Evolutionary conservation across 148 eudicot species (phyloP).

Genomic region (Fagopyrum tataricum): DNA sequence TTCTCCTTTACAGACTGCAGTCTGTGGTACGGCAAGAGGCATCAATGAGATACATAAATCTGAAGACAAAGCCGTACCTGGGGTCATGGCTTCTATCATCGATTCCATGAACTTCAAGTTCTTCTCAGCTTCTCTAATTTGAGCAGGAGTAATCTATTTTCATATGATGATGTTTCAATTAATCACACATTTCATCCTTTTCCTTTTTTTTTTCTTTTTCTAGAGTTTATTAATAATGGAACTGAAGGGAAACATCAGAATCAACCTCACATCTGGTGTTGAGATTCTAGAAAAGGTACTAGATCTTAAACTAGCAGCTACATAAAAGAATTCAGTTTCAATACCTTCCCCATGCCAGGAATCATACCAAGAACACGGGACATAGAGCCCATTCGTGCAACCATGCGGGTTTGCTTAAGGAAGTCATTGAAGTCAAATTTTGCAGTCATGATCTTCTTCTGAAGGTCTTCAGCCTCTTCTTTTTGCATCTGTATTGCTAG

Average conservation of each 20-base stretch:
- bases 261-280: not conserved
- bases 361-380: constrained; percentile 97
- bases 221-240: not conserved
- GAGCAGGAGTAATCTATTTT: constrained; percentile 80
- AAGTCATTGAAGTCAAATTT: constrained; percentile 96
- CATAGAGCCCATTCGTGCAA: constrained; percentile 97
- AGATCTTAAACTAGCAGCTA: not conserved
- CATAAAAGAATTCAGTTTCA: not conserved
- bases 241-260: not conserved
- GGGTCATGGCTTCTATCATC: constrained; percentile 95
- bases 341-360: constrained; percentile 99
- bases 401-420: constrained; percentile 92
- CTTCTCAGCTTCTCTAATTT: constrained; percentile 98
- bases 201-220: not conserved
- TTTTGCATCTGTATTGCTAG: constrained; percentile 56
- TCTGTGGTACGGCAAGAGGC: not conserved
- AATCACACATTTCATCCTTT: not conserved
- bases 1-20: not conserved
- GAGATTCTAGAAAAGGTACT: not conserved
- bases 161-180: constrained; percentile 7
- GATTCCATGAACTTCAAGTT: constrained; percentile 80
- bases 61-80: constrained; percentile 39
- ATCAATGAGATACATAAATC: not conserved
- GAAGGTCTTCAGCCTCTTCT: constrained; percentile 96
- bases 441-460: constrained; percentile 93